Base-by-base conservation (phyloP, 2,329 filamentous ascomycete species). In the Claviceps sp. region DNA sequence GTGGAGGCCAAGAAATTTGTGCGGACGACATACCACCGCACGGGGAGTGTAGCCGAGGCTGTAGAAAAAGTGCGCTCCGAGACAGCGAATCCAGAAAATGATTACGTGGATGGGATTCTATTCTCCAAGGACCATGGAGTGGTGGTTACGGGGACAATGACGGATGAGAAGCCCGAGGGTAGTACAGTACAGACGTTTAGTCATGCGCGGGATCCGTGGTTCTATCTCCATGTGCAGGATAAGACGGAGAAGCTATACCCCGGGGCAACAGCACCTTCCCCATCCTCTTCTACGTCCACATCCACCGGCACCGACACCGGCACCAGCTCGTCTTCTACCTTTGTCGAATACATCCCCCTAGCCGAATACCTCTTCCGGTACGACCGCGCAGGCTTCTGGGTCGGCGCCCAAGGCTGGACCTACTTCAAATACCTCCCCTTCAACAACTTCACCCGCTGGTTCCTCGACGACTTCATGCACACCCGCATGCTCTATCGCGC, bases 351-450 rank as follows among this genome's bases (percentile, higher is more conserved):
- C 58, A 76, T 87, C 42, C 84, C 84, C 0, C 68, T 87, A 4
- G 77, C 79, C 41, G 84, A 87, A 62, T 88, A 88, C 63, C 78
- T 87, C 57, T 88, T 88, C 72, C 78, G 84, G 49, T 88, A 88
- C 69, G 84, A 88, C 66, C 78, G 84, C 45, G 84, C 82, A 50
- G 82, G 81, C 14, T 88, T 88, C 72, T 88, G 84, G 84, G 82
- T 85, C 40, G 84, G 81, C 44, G 68, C 70, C 6, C 76, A 77
- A 14, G 82, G 80, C 3, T 87, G 85, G 64, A 71, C 74, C 42
- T 87, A 86, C 70, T 86, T 86, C 72, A 66, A 65, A 46, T 70
- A 72, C 43, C 75, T 81, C 2, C 84, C 84, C 5, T 86, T 86
- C 66, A 85, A 74, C 59, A 70, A 71, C 53, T 73, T 78, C 63